Evolutionary conservation across 768 basidiomycete species (phyloP).

Genomic region (Phallus indusiatus): DNA sequence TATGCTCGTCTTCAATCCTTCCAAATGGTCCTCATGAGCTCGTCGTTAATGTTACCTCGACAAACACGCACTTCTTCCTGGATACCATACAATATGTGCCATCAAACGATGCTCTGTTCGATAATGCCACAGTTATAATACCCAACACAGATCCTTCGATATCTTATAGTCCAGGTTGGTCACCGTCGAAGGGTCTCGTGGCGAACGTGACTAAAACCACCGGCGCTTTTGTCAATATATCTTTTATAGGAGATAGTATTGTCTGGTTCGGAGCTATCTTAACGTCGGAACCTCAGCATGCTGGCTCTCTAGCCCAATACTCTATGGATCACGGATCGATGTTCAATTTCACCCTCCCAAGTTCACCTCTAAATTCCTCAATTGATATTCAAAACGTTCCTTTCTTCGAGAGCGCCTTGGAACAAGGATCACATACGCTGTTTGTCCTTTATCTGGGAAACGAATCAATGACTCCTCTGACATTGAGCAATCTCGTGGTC

Average conservation of each 20-base stretch:
- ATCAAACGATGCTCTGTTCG: no score
- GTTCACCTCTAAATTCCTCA: background rate
- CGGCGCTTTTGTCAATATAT: background rate
- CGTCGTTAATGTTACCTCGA: no score
- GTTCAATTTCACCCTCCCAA: background rate
- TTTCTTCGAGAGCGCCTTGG: background rate
- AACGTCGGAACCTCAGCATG: background rate
- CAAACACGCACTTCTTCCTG: no score
- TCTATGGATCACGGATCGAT: background rate
- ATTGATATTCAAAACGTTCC: background rate
- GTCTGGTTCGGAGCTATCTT: background rate
- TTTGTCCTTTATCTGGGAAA: background rate
- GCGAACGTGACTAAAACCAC: background rate
- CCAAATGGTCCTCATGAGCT: no score
- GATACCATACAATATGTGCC: no score
- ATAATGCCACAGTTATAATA: no score
- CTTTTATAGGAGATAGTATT: background rate
- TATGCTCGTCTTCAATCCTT: no score
- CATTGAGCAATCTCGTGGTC: background rate
- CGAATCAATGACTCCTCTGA: background rate
- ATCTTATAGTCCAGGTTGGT: background rate
- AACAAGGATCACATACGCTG: background rate
- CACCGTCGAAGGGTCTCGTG: background rate
- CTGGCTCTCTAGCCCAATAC: background rate
- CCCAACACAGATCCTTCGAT: no score